A percentile compares a stretch with the other conserved stretches of the same genome.
phyloP scores from a whole-genome alignment of 192 early-diverging fungal genomes.

The Lunasporangiospora selenospora region DNA sequence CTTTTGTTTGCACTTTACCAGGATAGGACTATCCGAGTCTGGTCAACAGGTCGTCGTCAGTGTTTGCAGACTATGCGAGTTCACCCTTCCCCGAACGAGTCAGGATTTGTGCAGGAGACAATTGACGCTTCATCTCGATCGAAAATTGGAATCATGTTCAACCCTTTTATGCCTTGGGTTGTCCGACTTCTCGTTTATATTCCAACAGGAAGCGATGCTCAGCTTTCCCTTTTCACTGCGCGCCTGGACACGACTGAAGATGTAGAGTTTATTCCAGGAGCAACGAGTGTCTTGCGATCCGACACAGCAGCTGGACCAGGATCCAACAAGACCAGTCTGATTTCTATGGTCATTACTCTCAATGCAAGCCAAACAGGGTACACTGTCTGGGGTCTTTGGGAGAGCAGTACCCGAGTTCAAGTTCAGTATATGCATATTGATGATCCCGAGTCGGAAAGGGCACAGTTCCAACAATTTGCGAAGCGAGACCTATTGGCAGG shows the following conservation, averaged over 20 bases:
- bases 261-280: constrained; percentile 23
- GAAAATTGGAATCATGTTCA: constrained; percentile 27
- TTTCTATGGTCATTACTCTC: constrained; percentile 8
- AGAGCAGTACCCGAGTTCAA: constrained; percentile 11
- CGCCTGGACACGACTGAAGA: constrained; percentile 12
- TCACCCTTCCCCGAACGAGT: constrained; percentile 7
- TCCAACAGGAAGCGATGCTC: constrained; percentile 31
- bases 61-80: constrained; percentile 22
- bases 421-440: constrained; percentile 36
- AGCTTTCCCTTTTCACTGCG: constrained; percentile 27
- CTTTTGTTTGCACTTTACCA: constrained; percentile 29
- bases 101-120: constrained; percentile 38
- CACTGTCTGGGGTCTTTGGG: constrained; percentile 37
- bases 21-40: constrained; percentile 36
- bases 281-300: constrained; percentile 10
- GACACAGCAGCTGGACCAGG: constrained; percentile 23
- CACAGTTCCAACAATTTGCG: constrained; percentile 10
- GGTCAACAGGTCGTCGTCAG: constrained; percentile 30
- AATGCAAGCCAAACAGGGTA: constrained; percentile 28
- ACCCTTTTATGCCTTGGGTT: constrained; percentile 30
- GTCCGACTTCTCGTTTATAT: constrained; percentile 36
- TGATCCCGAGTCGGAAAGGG: constrained; percentile 21
- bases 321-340: constrained; percentile 5
- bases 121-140: constrained; percentile 15
- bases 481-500: constrained; percentile 23